phyloP scores from a whole-genome alignment of 768 basidiomycete genomes.

The Rickenella mellea region DNA sequence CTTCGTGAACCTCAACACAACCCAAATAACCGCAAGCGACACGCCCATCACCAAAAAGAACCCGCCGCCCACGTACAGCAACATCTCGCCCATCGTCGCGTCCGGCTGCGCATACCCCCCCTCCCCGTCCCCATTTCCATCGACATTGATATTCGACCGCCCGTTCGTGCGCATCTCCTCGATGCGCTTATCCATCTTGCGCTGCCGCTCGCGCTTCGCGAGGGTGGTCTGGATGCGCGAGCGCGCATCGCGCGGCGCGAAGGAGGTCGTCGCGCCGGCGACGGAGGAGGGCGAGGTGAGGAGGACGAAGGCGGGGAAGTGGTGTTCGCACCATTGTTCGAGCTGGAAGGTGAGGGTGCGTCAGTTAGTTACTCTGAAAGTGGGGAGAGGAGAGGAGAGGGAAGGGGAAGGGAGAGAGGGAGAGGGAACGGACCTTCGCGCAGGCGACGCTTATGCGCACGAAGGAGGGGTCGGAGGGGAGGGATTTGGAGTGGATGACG shows the following conservation, averaged over 20 bases:
- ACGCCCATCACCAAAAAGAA: constrained; percentile 3
- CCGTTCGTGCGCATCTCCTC: neutral
- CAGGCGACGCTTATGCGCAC: constrained; percentile 75
- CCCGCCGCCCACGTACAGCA: constrained; percentile 6
- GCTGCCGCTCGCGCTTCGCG: constrained; percentile 33
- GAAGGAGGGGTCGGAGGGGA: constrained; percentile 80
- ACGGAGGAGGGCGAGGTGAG: constrained; percentile 13
- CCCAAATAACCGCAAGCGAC: constrained; percentile 5
- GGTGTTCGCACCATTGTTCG: neutral
- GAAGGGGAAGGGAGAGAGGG: neutral
- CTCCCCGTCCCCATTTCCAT: too few relatives aligned
- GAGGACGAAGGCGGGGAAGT: constrained; percentile 86
- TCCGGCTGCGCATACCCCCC: constrained; percentile 2
- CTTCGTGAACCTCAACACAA: too few relatives aligned
- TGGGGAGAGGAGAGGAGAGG: constrained; percentile 6
- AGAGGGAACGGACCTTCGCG: constrained; percentile 51
- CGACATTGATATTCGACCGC: neutral
- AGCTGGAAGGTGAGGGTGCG: too few relatives aligned
- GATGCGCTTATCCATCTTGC: constrained; percentile 4
- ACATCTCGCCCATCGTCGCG: constrained; percentile 6
- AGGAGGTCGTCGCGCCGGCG: constrained; percentile 10
- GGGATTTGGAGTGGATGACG: constrained; percentile 72
- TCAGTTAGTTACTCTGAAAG: too few relatives aligned
- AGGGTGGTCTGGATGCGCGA: constrained; percentile 50
- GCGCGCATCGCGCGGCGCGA: constrained; percentile 19